Evolutionary conservation across 2,329 filamentous ascomycete genomes (phyloP), one percentile per base, ranked within the genome.

Genomic region (Zalaria obscura): DNA sequence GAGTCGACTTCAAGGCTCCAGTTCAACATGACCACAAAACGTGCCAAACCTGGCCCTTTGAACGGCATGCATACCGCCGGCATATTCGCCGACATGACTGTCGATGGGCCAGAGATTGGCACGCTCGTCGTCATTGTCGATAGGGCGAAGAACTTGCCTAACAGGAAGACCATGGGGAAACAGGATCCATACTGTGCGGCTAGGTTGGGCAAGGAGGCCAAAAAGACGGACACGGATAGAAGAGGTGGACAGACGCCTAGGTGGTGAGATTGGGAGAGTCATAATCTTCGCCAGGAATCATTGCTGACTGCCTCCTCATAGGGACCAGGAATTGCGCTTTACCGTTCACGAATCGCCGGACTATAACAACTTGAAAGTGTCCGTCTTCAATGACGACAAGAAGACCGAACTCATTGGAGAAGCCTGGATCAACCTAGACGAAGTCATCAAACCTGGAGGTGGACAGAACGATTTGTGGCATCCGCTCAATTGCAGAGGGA

Each of bases 141-240:
- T 66, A 76, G 88, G 51, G 91, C 88, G 40, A 96, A 94, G 75
- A 98, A 98, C 60, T 67, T 98, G 51, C 91, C 91, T 39, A 98
- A 98, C 65, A 70, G 87, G 52, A 93, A 93, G 69, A 91, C 87
- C 4, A 95, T 98, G 70, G 91, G 91, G 42, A 98, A 98, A 66
- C 91, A 98, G 66, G 88, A 96, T 59, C 89, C 91, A 0, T 98
- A 96, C 63, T 95, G 88, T 63, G 91, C 91, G 32, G 88, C 87
- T 28, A 74, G 91, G 41, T 67, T 98, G 36, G 91, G 89, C 29
- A 98, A 98, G 62, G 88, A 96, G 64, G 91, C 91, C 38, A 93
- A 93, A 68, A 95, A 95, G 72, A 98, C 91, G 3, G 81, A 82
- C 34, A 95, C 89, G 4, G 91, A 98, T 62, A 79, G 89, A 52